These are phyloP conservation scores for Trichosporon sp. DNA, from an alignment of 1,284 basidiomycete species.

Conservation along the genomic window DNA sequence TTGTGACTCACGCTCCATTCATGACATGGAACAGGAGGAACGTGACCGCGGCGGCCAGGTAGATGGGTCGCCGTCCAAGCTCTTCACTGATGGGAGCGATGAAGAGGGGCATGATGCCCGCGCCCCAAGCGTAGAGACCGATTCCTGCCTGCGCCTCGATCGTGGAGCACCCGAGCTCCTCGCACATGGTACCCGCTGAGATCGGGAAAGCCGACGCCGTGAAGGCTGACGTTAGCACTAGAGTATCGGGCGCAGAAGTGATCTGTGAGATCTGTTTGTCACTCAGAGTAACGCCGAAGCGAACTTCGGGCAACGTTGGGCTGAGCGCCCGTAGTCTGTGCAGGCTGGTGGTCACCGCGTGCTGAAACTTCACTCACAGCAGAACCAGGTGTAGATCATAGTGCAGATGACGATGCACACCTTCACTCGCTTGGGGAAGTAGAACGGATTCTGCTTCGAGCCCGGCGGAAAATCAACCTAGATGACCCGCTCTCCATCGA, in stretches of 20 bases:
- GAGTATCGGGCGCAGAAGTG: no score
- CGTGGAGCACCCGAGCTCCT: conserved; percentile 58
- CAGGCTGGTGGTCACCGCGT: no score
- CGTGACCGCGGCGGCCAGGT: conserved; percentile 56
- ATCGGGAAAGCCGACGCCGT: conserved; percentile 57
- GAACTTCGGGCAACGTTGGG: neutral
- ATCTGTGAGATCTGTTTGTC: no score
- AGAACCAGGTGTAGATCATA: conserved; percentile 55
- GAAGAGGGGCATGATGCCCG: conserved; percentile 63
- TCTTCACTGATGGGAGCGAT: conserved; percentile 72
- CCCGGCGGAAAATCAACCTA: conserved; percentile 57
- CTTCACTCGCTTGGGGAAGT: conserved; percentile 54
- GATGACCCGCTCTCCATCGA: conserved; percentile 25
- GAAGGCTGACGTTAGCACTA: conserved; percentile 48
- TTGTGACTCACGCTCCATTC: conserved; percentile 56
- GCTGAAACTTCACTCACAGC: no score
- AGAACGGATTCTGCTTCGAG: conserved; percentile 56
- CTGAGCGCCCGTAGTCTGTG: no score
- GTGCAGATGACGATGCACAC: conserved; percentile 59
- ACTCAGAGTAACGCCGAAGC: neutral
- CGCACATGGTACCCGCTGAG: conserved; percentile 59
- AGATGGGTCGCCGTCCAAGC: conserved; percentile 65
- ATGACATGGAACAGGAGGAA: conserved; percentile 59
- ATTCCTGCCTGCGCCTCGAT: conserved; percentile 60
- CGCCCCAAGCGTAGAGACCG: conserved; percentile 60